Percentiles rank a stretch among this genome's conserved stretches.
Evolutionary conservation across 108 stramenopile species (phyloP).

Genomic region (Bacterosira constricta): DNA sequence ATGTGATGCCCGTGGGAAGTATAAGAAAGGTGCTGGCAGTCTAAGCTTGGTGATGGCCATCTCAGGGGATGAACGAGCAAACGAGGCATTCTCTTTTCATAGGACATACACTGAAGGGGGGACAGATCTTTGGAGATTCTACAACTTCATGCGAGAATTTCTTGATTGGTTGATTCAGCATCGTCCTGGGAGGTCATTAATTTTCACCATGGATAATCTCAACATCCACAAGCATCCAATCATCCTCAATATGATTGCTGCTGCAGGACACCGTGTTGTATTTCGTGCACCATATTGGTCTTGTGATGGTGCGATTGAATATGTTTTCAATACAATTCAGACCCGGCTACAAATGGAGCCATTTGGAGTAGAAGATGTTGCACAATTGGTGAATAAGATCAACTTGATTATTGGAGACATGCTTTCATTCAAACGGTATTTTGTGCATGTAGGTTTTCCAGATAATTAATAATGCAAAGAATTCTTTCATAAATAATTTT

Average conservation of each 20-base stretch:
- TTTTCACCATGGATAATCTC: conserved; percentile 22
- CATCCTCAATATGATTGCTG: background rate
- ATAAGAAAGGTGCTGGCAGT: background rate
- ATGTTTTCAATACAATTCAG: conserved; percentile 25
- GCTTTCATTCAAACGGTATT: background rate
- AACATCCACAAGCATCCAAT: conserved; percentile 2
- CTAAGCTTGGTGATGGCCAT: background rate
- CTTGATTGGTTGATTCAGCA: background rate
- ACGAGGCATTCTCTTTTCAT: background rate
- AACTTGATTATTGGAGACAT: background rate
- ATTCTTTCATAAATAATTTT: no score
- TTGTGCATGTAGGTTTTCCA: background rate
- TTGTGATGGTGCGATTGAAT: conserved; percentile 19
- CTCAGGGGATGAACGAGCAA: background rate
- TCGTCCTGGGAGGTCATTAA: background rate
- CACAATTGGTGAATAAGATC: background rate
- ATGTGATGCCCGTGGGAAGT: background rate
- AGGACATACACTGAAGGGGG: background rate
- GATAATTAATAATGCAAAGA: background rate
- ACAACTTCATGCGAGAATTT: background rate
- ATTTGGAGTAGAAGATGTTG: background rate
- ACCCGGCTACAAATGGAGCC: background rate
- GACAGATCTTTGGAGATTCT: background rate
- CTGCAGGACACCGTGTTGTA: background rate
- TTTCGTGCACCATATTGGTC: conserved; percentile 13